Evolutionary conservation across 140 eudicot genomes (phyloP).

Genomic region (Erigeron philadelphicus): DNA sequence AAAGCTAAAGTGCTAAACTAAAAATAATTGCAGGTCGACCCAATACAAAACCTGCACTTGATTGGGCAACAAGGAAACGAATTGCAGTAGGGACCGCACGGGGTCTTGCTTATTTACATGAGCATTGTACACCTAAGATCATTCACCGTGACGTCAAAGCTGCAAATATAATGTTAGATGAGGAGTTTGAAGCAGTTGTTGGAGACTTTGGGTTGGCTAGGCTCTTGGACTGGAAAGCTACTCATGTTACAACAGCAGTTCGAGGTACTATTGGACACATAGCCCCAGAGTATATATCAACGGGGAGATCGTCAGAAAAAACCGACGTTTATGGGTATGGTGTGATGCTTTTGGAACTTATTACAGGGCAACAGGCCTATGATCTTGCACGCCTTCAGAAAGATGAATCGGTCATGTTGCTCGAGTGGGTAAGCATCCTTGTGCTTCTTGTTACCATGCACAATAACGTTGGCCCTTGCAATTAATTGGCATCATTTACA

Average conservation of each 20-base stretch:
- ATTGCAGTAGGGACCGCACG: conserved; percentile 84
- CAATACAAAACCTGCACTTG: conserved; percentile 45
- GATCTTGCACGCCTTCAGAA: conserved; percentile 82
- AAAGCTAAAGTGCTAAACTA: conserved; percentile 13
- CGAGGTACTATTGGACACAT: conserved; percentile 82
- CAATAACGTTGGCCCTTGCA: too few species aligned
- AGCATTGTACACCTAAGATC: conserved; percentile 78
- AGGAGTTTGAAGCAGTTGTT: conserved; percentile 84
- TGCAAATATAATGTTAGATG: conserved; percentile 84
- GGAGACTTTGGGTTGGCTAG: conserved; percentile 89
- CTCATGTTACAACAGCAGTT: conserved; percentile 89
- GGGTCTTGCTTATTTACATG: conserved; percentile 86
- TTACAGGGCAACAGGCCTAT: conserved; percentile 79
- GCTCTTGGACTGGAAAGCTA: conserved; percentile 74
- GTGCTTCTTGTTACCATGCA: too few species aligned
- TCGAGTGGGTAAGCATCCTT: conserved; percentile 11
- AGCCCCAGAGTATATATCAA: conserved; percentile 81
- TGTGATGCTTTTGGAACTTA: conserved; percentile 87
- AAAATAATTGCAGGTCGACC: conserved; percentile 40
- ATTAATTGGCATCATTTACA: too few species aligned
- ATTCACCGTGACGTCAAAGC: conserved; percentile 90
- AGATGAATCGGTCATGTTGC: conserved; percentile 77
- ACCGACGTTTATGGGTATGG: conserved; percentile 86
- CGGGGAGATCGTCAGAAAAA: conserved; percentile 77
- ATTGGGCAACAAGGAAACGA: conserved; percentile 59